These are phyloP conservation scores for Vicia sativa DNA, from an alignment of 306 rosid species.

Conservation along the genomic window DNA sequence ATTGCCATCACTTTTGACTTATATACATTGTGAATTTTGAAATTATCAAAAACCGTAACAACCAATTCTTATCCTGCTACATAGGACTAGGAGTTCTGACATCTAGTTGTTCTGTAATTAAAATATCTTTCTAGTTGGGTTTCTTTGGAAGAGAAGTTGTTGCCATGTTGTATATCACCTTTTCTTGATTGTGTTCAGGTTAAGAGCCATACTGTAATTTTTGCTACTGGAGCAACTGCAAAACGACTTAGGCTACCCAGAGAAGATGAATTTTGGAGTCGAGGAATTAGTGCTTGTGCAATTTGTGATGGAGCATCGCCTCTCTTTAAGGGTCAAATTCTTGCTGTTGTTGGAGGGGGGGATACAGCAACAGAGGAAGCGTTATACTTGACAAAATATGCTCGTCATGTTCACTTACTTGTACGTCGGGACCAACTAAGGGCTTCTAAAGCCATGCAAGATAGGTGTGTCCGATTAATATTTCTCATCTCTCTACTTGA, in stretches of 20 bases:
- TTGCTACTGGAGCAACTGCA: constrained; percentile 95
- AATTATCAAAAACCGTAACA: background rate
- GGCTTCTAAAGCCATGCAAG: constrained; percentile 98
- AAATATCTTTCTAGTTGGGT: constrained; percentile 18
- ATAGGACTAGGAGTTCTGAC: no score
- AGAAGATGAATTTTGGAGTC: constrained; percentile 98
- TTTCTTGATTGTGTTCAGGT: constrained; percentile 59
- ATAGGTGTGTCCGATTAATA: constrained; percentile 68
- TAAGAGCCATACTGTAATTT: constrained; percentile 71
- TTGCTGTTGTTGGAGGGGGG: constrained; percentile 95
- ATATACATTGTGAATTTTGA: constrained; percentile 3
- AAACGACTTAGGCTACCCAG: constrained; percentile 82
- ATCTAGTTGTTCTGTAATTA: no score
- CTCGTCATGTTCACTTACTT: constrained; percentile 87
- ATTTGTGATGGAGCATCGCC: constrained; percentile 99
- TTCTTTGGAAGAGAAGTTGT: constrained; percentile 30
- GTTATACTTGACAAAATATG: constrained; percentile 86
- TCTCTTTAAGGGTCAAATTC: constrained; percentile 89
- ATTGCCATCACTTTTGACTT: constrained; percentile 17
- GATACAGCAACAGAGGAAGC: constrained; percentile 99
- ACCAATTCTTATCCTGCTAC: no score
- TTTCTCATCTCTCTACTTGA: constrained; percentile 28
- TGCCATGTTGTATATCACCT: constrained; percentile 23
- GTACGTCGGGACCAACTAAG: constrained; percentile 82
- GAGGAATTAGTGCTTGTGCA: constrained; percentile 99